These are phyloP conservation scores for Populus davidiana DNA, from an alignment of 345 rosid species.

Conservation along the genomic window DNA sequence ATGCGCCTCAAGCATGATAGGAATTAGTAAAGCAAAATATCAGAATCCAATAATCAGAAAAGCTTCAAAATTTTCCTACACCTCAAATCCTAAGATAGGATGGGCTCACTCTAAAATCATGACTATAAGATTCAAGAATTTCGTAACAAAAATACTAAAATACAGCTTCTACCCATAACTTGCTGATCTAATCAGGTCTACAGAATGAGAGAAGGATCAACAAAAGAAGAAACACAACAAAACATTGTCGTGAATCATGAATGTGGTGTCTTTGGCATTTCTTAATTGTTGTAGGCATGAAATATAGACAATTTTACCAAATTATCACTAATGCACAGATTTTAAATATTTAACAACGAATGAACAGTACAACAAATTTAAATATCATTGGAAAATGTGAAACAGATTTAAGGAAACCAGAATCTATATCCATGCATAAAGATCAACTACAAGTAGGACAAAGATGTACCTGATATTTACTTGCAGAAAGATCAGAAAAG, in stretches of 20 bases:
- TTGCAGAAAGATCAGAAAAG: conserved; percentile 82
- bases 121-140: not conserved
- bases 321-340: not conserved
- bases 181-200: not conserved
- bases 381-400: not conserved
- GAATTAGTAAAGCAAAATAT: not conserved
- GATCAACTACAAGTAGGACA: not conserved
- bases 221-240: not conserved
- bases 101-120: not conserved
- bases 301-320: not conserved
- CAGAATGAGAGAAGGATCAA: not conserved
- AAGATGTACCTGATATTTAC: conserved; percentile 85
- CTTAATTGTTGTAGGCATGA: not conserved
- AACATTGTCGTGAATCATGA: not conserved
- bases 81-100: not conserved
- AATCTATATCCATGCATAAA: not conserved
- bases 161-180: not conserved
- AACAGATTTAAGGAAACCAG: not conserved
- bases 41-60: not conserved
- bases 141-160: not conserved
- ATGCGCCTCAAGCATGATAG: not conserved
- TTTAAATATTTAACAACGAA: not conserved
- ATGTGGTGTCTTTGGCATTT: not conserved
- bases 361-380: not conserved
- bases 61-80: not conserved